Conservation (phyloP, 2,329 filamentous ascomycete species). For the Phaeophleospora eucalypticola region DNA sequence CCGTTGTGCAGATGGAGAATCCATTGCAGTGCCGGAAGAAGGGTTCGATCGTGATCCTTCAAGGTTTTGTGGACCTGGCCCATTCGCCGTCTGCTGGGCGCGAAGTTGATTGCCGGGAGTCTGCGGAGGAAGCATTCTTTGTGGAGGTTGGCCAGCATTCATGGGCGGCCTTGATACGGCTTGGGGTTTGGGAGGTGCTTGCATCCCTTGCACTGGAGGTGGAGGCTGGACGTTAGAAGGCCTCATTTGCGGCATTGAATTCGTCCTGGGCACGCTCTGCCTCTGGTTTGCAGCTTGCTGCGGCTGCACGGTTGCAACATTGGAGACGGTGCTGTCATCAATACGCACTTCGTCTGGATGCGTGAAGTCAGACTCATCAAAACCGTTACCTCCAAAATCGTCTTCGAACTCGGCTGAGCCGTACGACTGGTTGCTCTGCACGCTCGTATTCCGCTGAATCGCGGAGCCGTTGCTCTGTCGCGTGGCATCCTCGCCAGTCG, state of each 20-base stretch:
- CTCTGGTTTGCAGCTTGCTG: constrained; percentile 17
- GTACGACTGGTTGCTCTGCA: constrained; percentile 32
- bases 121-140: constrained; percentile 27
- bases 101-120: constrained; percentile 27
- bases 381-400: constrained; percentile 52
- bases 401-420: constrained; percentile 48
- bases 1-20: constrained; percentile 24
- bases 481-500: constrained; percentile 11
- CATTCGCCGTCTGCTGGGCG: constrained; percentile 17
- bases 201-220: constrained; percentile 19
- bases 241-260: constrained; percentile 31
- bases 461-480: constrained; percentile 14
- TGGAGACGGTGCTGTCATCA: constrained; percentile 30
- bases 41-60: constrained; percentile 28
- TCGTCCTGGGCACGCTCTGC: constrained; percentile 26
- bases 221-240: constrained; percentile 28
- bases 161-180: constrained; percentile 18
- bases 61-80: constrained; percentile 11
- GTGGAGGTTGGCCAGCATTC: constrained; percentile 20
- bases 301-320: constrained; percentile 14
- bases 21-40: constrained; percentile 27
- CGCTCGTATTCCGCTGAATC: constrained; percentile 26
- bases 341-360: constrained; percentile 75
- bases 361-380: constrained; percentile 54
- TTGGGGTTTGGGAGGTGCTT: constrained; percentile 24